Evolutionary conservation across 2,329 filamentous ascomycete genomes (phyloP).

Genomic region (Rhynchosporium agropyri): DNA sequence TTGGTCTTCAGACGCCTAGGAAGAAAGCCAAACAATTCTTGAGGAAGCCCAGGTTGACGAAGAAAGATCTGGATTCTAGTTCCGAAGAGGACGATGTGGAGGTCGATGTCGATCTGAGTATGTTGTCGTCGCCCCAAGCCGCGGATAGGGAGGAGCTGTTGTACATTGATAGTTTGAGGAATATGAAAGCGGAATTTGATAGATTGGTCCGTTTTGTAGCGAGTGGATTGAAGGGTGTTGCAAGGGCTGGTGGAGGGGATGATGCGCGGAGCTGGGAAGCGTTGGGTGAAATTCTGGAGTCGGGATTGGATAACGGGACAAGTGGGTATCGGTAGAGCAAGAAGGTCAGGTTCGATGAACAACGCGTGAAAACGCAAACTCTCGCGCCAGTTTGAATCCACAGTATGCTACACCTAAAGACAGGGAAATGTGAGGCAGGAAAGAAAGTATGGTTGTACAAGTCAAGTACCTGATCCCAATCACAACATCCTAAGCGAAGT

Average conservation of each 20-base stretch:
- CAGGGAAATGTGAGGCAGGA: too few species aligned
- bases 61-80: slow-evolving; percentile 38
- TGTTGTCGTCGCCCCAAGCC: slow-evolving; percentile 42
- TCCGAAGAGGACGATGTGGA: slow-evolving; percentile 45
- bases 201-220: slow-evolving; percentile 69
- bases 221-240: slow-evolving; percentile 73
- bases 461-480: not conserved
- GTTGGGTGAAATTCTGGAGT: slow-evolving; percentile 77
- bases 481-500: not conserved
- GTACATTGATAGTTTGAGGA: slow-evolving; percentile 56
- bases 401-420: too few species aligned
- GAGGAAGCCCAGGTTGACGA: slow-evolving; percentile 35
- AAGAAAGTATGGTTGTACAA: too few species aligned
- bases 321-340: not conserved
- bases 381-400: too few species aligned
- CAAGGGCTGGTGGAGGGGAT: slow-evolving; percentile 69
- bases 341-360: not conserved
- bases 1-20: slow-evolving; percentile 39
- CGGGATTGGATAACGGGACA: slow-evolving; percentile 41
- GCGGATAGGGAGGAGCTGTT: slow-evolving; percentile 39
- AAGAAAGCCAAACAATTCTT: slow-evolving; percentile 35
- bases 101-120: slow-evolving; percentile 45
- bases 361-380: too few species aligned
- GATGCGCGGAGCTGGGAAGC: slow-evolving; percentile 69
- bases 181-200: slow-evolving; percentile 65